Conservation (phyloP, 164 flowering plant species). For the Warburgia ugandensis region DNA sequence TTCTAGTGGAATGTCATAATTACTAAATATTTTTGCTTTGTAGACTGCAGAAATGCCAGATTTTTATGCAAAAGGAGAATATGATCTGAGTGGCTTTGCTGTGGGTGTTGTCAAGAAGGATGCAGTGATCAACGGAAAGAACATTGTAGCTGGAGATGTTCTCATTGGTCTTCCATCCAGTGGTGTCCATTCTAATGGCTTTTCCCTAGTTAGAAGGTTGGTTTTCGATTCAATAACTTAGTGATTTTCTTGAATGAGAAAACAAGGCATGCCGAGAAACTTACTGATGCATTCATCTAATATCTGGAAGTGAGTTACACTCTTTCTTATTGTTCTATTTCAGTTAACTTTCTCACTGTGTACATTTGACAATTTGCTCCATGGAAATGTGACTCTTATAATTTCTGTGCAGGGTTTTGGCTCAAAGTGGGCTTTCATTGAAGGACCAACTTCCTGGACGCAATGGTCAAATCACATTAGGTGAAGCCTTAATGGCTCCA, state of each 20-base stretch:
- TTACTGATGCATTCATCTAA: neutral
- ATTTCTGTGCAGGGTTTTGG: conserved; percentile 50
- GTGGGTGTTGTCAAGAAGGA: conserved; percentile 81
- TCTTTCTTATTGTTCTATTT: neutral
- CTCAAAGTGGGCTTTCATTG: conserved; percentile 66
- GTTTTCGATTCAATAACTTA: neutral
- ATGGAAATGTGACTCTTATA: neutral
- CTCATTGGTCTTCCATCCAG: conserved; percentile 92
- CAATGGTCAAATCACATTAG: conserved; percentile 35
- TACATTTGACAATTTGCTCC: neutral
- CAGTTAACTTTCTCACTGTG: neutral
- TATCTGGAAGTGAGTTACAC: no score
- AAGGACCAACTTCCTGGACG: conserved; percentile 58
- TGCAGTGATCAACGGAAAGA: conserved; percentile 78
- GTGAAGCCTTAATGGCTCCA: conserved; percentile 92
- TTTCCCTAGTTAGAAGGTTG: conserved; percentile 95
- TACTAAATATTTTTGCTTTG: conserved; percentile 8
- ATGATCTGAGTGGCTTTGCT: conserved; percentile 94
- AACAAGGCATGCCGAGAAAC: neutral
- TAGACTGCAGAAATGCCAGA: conserved; percentile 99
- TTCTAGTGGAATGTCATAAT: neutral
- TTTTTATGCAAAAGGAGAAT: conserved; percentile 79
- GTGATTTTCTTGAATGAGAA: no score
- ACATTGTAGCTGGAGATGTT: conserved; percentile 74
- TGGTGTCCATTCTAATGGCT: conserved; percentile 97